Evolutionary conservation across 2,329 filamentous ascomycete species (phyloP).

Genomic region (Neurospora sp.): DNA sequence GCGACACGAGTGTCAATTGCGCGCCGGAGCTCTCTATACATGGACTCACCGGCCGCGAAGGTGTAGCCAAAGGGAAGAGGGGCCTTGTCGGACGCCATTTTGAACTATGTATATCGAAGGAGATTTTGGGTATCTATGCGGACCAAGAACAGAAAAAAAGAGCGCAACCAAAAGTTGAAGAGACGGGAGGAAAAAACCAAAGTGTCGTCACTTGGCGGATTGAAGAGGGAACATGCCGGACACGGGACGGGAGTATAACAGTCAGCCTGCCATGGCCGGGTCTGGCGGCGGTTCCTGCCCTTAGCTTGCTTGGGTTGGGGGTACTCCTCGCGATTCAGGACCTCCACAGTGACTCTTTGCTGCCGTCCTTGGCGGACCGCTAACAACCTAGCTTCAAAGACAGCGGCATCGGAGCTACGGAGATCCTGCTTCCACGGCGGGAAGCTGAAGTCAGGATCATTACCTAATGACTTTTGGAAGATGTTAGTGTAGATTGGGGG

Average conservation of each 20-base stretch:
- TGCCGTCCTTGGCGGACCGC: not conserved
- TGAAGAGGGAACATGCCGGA: not conserved
- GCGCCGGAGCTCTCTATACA: not conserved
- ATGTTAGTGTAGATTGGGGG: too few relatives aligned
- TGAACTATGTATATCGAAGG: constrained; percentile 1
- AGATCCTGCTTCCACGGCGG: not conserved
- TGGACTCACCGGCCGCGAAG: constrained; percentile 18
- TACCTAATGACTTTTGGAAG: not conserved
- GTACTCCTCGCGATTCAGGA: not conserved
- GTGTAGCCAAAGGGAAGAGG: constrained; percentile 20
- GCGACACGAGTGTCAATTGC: constrained; percentile 11
- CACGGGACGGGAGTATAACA: not conserved
- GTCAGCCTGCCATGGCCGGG: not conserved
- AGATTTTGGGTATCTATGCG: not conserved
- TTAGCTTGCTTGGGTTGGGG: not conserved
- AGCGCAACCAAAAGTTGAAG: constrained; percentile 1
- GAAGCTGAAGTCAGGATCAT: not conserved
- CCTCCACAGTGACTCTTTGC: not conserved
- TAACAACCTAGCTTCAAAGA: not conserved
- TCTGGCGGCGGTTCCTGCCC: not conserved
- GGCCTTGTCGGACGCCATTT: constrained; percentile 17
- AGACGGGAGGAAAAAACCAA: not conserved
- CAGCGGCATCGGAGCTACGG: not conserved
- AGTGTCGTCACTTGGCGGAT: constrained; percentile 4
- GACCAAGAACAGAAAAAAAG: not conserved